Conservation (phyloP, 2,329 filamentous ascomycete genomes). For the Emmonsiellopsis sp. region DNA sequence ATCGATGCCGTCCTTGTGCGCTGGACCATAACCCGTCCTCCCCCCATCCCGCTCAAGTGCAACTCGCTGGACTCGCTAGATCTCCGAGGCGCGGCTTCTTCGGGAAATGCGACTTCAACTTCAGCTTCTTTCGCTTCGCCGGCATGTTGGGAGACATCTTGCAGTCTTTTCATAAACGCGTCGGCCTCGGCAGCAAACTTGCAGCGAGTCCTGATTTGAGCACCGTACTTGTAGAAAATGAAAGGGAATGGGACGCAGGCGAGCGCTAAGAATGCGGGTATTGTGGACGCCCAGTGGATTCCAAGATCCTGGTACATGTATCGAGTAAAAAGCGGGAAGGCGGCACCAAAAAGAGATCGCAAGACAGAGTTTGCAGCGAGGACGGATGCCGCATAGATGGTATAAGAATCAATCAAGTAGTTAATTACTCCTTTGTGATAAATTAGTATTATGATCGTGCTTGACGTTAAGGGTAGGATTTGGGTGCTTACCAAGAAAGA, state of each 20-base stretch:
- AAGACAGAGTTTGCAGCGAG: conserved; percentile 71
- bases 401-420: conserved; percentile 61
- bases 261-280: conserved; percentile 66
- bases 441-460: too few relatives aligned
- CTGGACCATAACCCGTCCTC: not conserved
- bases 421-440: conserved; percentile 38
- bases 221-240: conserved; percentile 65
- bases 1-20: not conserved
- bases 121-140: not conserved
- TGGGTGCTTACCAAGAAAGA: conserved; percentile 46
- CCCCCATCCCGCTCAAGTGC: not conserved
- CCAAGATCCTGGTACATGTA: conserved; percentile 45
- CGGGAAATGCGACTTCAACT: not conserved
- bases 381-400: conserved; percentile 67
- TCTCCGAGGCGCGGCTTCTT: not conserved
- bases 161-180: conserved; percentile 44
- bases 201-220: conserved; percentile 53
- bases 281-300: conserved; percentile 64
- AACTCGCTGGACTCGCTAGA: not conserved
- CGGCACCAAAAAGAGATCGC: conserved; percentile 66
- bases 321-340: conserved; percentile 66
- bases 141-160: not conserved
- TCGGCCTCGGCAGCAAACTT: conserved; percentile 61
- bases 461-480: too few relatives aligned
- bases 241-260: conserved; percentile 65